Base-by-base conservation (phyloP, 202 grass and related monocot species). In the Schoenoplectus tabernaemontani region DNA sequence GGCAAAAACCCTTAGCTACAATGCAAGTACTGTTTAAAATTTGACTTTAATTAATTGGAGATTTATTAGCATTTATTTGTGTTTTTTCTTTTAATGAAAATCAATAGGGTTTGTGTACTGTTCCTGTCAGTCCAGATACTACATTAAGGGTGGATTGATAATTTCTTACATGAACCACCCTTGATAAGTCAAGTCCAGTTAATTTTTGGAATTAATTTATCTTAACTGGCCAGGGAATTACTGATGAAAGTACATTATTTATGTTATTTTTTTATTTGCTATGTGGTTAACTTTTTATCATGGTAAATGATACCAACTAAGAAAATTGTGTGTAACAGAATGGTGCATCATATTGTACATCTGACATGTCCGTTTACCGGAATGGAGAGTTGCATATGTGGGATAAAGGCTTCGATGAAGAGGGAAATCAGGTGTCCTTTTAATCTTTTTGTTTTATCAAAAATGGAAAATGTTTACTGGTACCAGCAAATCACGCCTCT, bases 381-480 rank as follows among this genome's bases (percentile, higher is more conserved):
- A 92, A 95, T 17, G 86, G 96, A 36, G 90, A 92, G 84, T 59
- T 95, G 59, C 96, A 92, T 81, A 95, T 89, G 70, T 95, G 96
- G 90, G 96, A 99, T 60, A 92, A 85, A 80, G 88, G 96, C 84
- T 95, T 87, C 78, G 87, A 99, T 63, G 86, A 86, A 2, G 87
- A 90, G 32, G 96, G 86, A 12, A 95, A 89, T 72, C 91, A 95
- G 92, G 96, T 92, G 68, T 43, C 36, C 64, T 76, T 33, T 58
- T 13, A 57, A 63, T 15, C 5, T n/a, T n/a, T n/a, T 46, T 13
- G 78, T 13, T 2, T 66, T 51, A n/a, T n/a, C n/a, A n/a, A n/a
- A n/a, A 71, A 71, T 42, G 23, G 54, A 44, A 74, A 23, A 60
- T 54, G 42, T 64, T 24, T 74, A 74, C 15, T 53, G 13, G 26